These are phyloP conservation scores for Yamadazyma membranifaciens DNA, from an alignment of 1,139 yeast species.

Conservation along the genomic window DNA sequence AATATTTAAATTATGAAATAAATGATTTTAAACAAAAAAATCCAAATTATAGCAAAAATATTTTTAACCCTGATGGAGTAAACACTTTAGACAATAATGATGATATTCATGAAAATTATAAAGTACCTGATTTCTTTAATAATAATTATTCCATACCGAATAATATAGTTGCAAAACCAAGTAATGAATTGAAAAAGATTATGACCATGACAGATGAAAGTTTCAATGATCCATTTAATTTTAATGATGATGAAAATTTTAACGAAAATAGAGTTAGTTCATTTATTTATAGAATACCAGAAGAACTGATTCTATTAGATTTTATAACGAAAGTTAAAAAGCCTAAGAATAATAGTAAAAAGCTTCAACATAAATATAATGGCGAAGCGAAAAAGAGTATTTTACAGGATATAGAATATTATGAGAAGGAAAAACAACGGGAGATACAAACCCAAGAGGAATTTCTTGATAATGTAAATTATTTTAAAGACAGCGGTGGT, in stretches of 20 bases:
- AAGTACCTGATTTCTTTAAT: constrained; percentile 47
- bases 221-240: constrained; percentile 19
- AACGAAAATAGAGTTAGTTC: constrained; percentile 20
- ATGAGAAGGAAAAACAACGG: constrained; percentile 11
- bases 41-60: constrained; percentile 16
- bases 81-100: constrained; percentile 20
- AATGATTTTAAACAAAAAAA: constrained; percentile 20
- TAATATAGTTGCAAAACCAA: constrained; percentile 39
- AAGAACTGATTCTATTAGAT: constrained; percentile 70
- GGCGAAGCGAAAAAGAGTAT: constrained; percentile 5
- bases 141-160: constrained; percentile 43
- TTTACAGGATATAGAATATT: constrained; percentile 4
- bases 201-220: constrained; percentile 34
- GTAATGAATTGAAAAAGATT: constrained; percentile 26
- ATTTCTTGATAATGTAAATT: constrained; percentile 25
- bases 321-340: constrained; percentile 53
- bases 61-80: constrained; percentile 13
- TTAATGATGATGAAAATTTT: constrained; percentile 13
- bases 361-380: constrained; percentile 9
- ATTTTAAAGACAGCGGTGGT: constrained; percentile 11
- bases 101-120: constrained; percentile 22
- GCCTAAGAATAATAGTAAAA: constrained; percentile 14
- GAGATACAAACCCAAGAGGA: constrained; percentile 23
- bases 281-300: constrained; percentile 66
- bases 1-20: constrained; percentile 30